phyloP scores from a whole-genome alignment of 345 rosid species.

The Conringia planisiliqua region DNA sequence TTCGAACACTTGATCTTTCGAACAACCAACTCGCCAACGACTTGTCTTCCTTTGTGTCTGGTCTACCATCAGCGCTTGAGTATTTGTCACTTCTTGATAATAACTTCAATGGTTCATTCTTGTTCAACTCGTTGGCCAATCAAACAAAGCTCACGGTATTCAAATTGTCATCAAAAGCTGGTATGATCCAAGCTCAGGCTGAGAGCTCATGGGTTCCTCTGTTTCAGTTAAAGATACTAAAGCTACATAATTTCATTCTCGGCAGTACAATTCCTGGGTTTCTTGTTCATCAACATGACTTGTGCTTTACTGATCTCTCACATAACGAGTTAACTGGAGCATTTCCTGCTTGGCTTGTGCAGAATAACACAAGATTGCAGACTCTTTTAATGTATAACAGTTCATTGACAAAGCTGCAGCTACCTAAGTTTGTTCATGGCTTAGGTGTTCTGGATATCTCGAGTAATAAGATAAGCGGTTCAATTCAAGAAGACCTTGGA shows the following conservation, averaged over 20 bases:
- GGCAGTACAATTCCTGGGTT: background rate
- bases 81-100: background rate
- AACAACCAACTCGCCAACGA: background rate
- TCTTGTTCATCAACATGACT: slow-evolving; percentile 8
- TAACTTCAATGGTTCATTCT: slow-evolving; percentile 1
- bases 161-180: background rate
- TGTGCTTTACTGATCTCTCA: slow-evolving; percentile 1
- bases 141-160: slow-evolving; percentile 12
- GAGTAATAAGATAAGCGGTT: background rate
- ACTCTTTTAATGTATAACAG: background rate
- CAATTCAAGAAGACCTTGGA: background rate
- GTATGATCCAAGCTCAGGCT: background rate
- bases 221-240: slow-evolving; percentile 7
- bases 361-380: slow-evolving; percentile 5
- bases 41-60: background rate
- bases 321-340: background rate
- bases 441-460: slow-evolving; percentile 6
- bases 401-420: background rate
- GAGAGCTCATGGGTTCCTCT: slow-evolving; percentile 5
- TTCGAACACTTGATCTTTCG: slow-evolving; percentile 11
- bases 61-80: slow-evolving; percentile 3
- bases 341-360: slow-evolving; percentile 12
- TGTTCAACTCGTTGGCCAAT: background rate
- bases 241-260: background rate
- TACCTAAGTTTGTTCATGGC: background rate